Evolutionary conservation across 2,329 filamentous ascomycete genomes (phyloP).

Genomic region (Didymella sp.): DNA sequence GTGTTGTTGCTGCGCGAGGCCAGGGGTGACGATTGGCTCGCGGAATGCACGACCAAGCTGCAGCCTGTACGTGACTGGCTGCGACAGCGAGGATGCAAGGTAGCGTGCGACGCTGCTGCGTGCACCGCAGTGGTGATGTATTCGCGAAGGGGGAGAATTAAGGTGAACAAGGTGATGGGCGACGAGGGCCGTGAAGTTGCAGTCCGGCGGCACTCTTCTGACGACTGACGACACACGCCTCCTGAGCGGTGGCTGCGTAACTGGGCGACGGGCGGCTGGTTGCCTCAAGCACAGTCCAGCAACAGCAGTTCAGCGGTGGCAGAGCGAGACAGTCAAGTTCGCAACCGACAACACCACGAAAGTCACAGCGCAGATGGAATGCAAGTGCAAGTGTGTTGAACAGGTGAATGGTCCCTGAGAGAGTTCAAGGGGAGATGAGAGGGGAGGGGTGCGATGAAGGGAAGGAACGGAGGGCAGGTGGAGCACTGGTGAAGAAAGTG

Average conservation of each 20-base stretch:
- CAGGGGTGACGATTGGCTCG: conserved; percentile 44
- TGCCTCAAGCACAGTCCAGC: conserved; percentile 26
- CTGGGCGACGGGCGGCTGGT: conserved; percentile 32
- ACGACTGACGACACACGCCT: conserved; percentile 37
- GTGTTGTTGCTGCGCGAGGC: conserved; percentile 42
- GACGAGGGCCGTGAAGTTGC: conserved; percentile 18
- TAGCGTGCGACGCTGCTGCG: conserved; percentile 42
- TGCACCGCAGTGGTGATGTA: conserved; percentile 26
- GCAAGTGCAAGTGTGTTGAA: conserved; percentile 25
- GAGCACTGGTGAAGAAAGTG: conserved; percentile 42
- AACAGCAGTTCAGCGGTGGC: conserved; percentile 14
- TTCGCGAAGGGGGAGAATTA: conserved; percentile 21
- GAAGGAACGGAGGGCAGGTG: conserved; percentile 40
- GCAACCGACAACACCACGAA: conserved; percentile 27
- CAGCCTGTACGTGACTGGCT: conserved; percentile 42
- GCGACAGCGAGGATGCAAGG: conserved; percentile 33
- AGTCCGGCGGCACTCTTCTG: conserved; percentile 30
- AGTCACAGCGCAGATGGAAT: conserved; percentile 22
- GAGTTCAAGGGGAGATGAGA: conserved; percentile 32
- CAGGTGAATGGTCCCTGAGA: conserved; percentile 32
- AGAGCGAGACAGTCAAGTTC: conserved; percentile 29
- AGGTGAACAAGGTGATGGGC: conserved; percentile 22
- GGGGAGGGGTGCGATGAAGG: conserved; percentile 34
- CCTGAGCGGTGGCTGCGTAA: conserved; percentile 44
- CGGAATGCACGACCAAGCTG: conserved; percentile 43